Evolutionary conservation across 305 asterid genomes (phyloP).

Genomic region (Salvia sclarea): DNA sequence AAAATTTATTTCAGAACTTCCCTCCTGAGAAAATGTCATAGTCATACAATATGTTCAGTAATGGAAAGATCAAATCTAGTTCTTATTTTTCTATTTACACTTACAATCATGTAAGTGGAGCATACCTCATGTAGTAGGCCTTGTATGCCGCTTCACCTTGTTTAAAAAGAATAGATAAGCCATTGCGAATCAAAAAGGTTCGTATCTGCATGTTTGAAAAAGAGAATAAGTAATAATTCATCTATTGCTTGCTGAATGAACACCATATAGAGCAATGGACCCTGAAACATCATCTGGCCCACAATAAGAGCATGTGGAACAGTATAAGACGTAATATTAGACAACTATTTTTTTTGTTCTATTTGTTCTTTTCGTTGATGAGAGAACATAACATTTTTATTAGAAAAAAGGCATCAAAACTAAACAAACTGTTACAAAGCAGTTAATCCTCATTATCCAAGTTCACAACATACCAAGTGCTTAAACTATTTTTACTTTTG

Average conservation of each 20-base stretch:
- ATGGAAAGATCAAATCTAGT: background rate
- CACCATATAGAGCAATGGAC: background rate
- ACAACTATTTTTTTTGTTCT: background rate
- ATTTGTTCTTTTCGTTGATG: no score
- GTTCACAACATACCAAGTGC: background rate
- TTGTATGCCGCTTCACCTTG: constrained; percentile 93
- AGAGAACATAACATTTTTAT: background rate
- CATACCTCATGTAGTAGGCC: constrained; percentile 84
- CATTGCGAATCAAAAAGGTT: constrained; percentile 94
- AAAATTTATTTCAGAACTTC: constrained; percentile 24
- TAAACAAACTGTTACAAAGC: background rate
- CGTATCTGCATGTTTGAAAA: constrained; percentile 61
- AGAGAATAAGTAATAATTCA: constrained; percentile 21
- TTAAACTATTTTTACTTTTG: background rate
- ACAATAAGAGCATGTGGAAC: constrained; percentile 17
- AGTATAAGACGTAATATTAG: background rate
- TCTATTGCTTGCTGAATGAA: constrained; percentile 19
- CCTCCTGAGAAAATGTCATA: background rate
- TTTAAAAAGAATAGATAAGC: constrained; percentile 82
- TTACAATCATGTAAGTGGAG: constrained; percentile 10
- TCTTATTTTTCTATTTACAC: background rate
- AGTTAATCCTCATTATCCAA: background rate
- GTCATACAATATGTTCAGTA: background rate
- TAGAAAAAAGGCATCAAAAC: background rate
- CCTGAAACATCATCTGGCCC: constrained; percentile 21